Conservation (phyloP, 1,284 basidiomycete genomes). For the Melampsora abietis-canadensis region DNA sequence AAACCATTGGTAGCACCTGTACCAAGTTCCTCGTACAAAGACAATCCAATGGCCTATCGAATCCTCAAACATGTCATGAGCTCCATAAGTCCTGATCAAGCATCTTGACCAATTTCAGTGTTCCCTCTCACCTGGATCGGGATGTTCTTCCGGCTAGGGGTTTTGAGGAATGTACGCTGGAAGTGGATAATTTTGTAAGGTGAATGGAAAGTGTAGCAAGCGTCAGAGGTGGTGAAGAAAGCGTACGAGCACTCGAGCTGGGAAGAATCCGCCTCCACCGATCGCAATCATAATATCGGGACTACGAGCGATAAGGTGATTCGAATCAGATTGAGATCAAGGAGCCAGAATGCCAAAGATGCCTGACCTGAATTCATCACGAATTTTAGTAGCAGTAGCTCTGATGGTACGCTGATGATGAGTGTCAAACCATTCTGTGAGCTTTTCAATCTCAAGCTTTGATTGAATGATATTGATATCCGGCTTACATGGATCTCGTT, state of each 20-base stretch:
- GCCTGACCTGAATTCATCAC: conserved; percentile 28
- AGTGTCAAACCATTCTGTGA: neutral
- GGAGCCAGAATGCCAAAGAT: neutral
- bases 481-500: conserved; percentile 66
- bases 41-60: conserved; percentile 81
- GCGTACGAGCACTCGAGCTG: conserved; percentile 78
- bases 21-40: conserved; percentile 75
- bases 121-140: conserved; percentile 35
- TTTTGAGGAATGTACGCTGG: conserved; percentile 80
- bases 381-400: conserved; percentile 11
- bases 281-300: conserved; percentile 67
- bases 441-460: neutral
- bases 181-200: neutral
- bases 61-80: neutral
- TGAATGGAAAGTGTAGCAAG: conserved; percentile 8
- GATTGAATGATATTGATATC: conserved; percentile 50
- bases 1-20: conserved; percentile 22
- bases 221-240: conserved; percentile 39
- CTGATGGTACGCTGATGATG: conserved; percentile 26
- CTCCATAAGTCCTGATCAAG: neutral
- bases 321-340: neutral
- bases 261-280: conserved; percentile 75
- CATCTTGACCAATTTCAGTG: neutral
- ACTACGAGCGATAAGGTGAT: too few species aligned
- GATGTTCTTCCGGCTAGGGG: conserved; percentile 61